phyloP scores from a whole-genome alignment of 2,329 filamentous ascomycete genomes.

The Sporothrix curviconia region DNA sequence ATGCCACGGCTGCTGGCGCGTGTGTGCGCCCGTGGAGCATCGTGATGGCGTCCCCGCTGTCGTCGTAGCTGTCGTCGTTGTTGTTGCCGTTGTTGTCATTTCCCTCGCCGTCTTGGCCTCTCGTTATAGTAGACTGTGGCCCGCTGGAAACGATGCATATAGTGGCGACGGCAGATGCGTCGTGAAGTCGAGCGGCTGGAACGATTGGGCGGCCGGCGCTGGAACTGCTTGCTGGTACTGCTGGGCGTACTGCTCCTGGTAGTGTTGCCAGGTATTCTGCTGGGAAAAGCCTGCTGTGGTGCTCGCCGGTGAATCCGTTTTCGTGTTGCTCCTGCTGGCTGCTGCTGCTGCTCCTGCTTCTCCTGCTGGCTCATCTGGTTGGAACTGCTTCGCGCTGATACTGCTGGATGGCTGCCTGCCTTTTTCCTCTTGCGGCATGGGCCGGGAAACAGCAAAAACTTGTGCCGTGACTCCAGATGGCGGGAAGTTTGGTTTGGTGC shows the following conservation, averaged over 20 bases:
- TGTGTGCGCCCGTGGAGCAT: slow-evolving; percentile 34
- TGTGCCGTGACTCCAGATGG: slow-evolving; percentile 44
- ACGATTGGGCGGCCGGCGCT: slow-evolving; percentile 33
- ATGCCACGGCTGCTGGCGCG: slow-evolving; percentile 26
- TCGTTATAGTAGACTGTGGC: slow-evolving; percentile 18
- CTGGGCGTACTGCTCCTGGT: slow-evolving; percentile 11
- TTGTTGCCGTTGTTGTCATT: slow-evolving; percentile 18
- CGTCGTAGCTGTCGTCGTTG: background rate
- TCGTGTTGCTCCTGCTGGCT: background rate
- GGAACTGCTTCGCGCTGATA: background rate
- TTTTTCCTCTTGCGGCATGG: slow-evolving; percentile 5
- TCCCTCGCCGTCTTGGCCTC: background rate
- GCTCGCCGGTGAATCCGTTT: slow-evolving; percentile 20
- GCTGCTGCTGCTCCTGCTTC: background rate
- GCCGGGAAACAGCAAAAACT: slow-evolving; percentile 15
- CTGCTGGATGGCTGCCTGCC: background rate
- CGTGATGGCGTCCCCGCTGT: slow-evolving; percentile 18
- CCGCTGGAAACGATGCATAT: slow-evolving; percentile 43
- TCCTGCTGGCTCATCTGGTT: background rate
- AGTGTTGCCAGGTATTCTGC: slow-evolving; percentile 7
- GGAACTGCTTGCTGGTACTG: slow-evolving; percentile 19
- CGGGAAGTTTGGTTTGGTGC: slow-evolving; percentile 54
- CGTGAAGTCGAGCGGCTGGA: slow-evolving; percentile 48
- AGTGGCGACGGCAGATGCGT: slow-evolving; percentile 49
- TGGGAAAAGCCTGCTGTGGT: slow-evolving; percentile 6